Evolutionary conservation across 1,284 basidiomycete species (phyloP), one percentile per base, ranked within the genome.

Genomic region (Thelephora terrestris): DNA sequence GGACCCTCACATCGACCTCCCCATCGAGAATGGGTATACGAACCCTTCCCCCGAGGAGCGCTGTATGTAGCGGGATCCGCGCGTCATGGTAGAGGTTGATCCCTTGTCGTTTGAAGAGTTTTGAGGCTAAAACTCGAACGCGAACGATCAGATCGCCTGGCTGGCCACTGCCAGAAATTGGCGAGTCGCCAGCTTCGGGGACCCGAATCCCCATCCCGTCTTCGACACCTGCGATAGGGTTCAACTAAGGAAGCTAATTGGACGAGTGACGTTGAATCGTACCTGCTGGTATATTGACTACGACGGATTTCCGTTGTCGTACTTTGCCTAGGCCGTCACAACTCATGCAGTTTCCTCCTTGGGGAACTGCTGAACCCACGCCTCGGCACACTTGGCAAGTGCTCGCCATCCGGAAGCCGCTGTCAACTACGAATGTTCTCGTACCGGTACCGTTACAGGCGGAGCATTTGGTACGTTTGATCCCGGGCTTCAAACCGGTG

Each of bases 391-490:
- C 66, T 47, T 75, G 74, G 67, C 96, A 99, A 21, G 92, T 94
- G 56, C 84, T 90, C 10, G 93, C 85, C 92, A 99, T 96, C 64
- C 94, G 90, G 80, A 99, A 99, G 16, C 96, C 96, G 63, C 78
- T 84, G 64, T 93, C 85, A 58, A 99, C 82, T 48, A 94, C 85
- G 67, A 91, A 98, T 12, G 92, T 91, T 62, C 85, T 79, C 40
- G 86, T 84, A 23, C 96, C 96, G 10, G 86, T 79, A 43, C 96
- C 96, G 47, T 81, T 76, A 67, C 96, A 99, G 38, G 82, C 68
- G 42, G 71, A 63, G 67, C 96, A 99, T 20, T 81, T 81, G 47
- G 78, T 74, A 59, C 89, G 80, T 68, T 94, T 89, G 43, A 89
- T 83, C 36, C 94, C 94, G 32, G 80, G 66, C 65, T 91, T 96